A percentile compares a stretch with the other conserved stretches of the same genome.
These are phyloP conservation scores for Phytophthora pisi DNA, from an alignment of 352 stramenopile species.

Conservation along the genomic window DNA sequence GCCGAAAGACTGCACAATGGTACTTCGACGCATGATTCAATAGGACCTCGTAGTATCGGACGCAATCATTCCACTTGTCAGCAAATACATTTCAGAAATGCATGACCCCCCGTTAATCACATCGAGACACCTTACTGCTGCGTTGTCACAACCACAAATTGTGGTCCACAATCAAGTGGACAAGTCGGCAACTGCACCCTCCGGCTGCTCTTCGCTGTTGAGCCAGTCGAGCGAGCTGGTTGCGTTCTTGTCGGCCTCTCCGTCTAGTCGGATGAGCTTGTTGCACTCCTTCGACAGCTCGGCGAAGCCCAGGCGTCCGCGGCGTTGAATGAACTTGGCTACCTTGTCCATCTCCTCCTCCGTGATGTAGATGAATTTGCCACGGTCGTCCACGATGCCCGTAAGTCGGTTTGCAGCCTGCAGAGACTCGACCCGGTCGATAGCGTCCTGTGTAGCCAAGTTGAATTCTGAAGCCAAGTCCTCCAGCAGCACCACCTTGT, in stretches of 20 bases:
- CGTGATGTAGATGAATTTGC: conserved; percentile 86
- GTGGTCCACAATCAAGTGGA: conserved; percentile 11
- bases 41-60: conserved; percentile 10
- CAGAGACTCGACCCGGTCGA: conserved; percentile 64
- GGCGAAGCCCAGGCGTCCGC: conserved; percentile 62
- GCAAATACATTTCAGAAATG: conserved; percentile 31
- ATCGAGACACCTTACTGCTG: neutral
- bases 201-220: conserved; percentile 37
- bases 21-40: conserved; percentile 76
- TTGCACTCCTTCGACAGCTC: conserved; percentile 83
- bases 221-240: conserved; percentile 51
- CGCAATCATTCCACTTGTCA: conserved; percentile 20
- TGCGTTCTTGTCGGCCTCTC: conserved; percentile 37
- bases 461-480: conserved; percentile 73
- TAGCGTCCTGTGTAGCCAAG: conserved; percentile 68
- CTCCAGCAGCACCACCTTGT: conserved; percentile 82
- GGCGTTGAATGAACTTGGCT: conserved; percentile 69
- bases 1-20: conserved; percentile 80
- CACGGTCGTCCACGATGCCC: conserved; percentile 77
- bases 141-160: neutral
- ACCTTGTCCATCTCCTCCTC: conserved; percentile 82
- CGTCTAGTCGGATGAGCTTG: conserved; percentile 73
- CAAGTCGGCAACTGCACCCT: conserved; percentile 23
- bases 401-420: conserved; percentile 63
- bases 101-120: conserved; percentile 12